Evolutionary conservation across 352 stramenopile species (phyloP), one percentile per base, ranked within the genome.

Genomic region (Phytophthora constricta): DNA sequence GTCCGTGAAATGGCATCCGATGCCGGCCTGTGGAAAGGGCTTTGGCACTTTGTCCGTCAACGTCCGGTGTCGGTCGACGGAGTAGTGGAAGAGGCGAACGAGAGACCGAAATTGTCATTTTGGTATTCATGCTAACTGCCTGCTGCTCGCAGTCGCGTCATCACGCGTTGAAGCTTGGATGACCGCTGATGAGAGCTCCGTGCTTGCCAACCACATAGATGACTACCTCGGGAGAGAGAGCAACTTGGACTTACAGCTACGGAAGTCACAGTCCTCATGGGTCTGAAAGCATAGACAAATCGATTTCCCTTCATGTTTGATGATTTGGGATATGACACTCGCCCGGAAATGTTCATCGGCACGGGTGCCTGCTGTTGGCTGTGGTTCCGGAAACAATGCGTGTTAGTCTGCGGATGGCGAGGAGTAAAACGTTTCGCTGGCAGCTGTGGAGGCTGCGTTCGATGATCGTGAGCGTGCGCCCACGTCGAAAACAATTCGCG

Each of bases 201-300:
- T 65, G 58, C 19, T 65, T 56, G 22, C 7, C 41, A 8, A 43
- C 50, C 1, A 57, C 2, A 16, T n/a, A 19, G 2, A 11, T 4
- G 4, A 37, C 8, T 13, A 52, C 46, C 4, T 52, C 46, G 13
- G 5, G 10, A 20, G 46, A 23, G 7, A 52, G 17, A 4, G 8
- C 4, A 14, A 51, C 23, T 1, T 42, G 33, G 8, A 22, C 10
- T 56, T 49, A 33, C 57, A 64, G 2, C 25, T 19, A 9, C 22
- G 33, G 25, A 57, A 64, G 22, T 56, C 25, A 10, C 46, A 57
- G 11, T 13, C 25, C 2, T 50, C 47, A 16, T 43, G 16, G 3
- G 34, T 50, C 25, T 64, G 46, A 23, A 64, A 57, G 5, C 43
- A 26, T 9, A 54, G 19, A 16, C 42, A 53, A 10, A 39, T 37